Evolutionary conservation across 306 rosid genomes (phyloP), one percentile per base, ranked within the genome.

Genomic region (Cotoneaster glaucophyllus): DNA sequence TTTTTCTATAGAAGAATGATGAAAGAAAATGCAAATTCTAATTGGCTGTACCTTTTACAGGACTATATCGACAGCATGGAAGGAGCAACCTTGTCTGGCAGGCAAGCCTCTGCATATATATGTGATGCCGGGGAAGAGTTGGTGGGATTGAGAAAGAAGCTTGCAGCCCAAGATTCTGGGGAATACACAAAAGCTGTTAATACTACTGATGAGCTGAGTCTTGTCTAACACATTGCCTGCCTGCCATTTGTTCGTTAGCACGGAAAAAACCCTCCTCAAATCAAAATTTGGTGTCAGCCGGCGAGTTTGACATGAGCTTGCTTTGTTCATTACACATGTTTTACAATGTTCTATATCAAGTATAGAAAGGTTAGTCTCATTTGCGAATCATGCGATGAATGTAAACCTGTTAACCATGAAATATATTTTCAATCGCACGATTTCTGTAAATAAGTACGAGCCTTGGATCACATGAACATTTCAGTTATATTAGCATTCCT

Each of bases 51-150:
- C 43, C 32, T 44, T 68, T 41, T 77, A 37, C 93, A 95, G 99
- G 99, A 95, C 85, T 95, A 95, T 87, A 92, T 92, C 83, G 99
- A 95, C 82, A 95, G 99, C 86, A 95, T 95, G 97, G 97, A 95
- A 88, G 99, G 99, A 25, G 99, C 99, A 84, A 95, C 99, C 39
- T 83, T 95, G 80, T 92, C 99, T 0, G 97, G 99, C 21, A 88
- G 99, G 77, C 97, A 89, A 86, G 86, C 99, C 45, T 89, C 97
- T 17, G 90, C 99, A 3, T 95, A 81, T 77, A 87, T 95, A 77
- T 95, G 97, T 52, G 81, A 90, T 73, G 96, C 92, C 0, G 99
- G 97, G 64, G 99, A 95, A 84, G 90, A 83, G 34, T 79, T 95
- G 83, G 85, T 87, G 75, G 87, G 79, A 28, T 76, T 95, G 84